Percentiles rank a stretch among this genome's conserved stretches.
Evolutionary conservation across 345 rosid genomes (phyloP).

Genomic region (Boechera retrofracta): DNA sequence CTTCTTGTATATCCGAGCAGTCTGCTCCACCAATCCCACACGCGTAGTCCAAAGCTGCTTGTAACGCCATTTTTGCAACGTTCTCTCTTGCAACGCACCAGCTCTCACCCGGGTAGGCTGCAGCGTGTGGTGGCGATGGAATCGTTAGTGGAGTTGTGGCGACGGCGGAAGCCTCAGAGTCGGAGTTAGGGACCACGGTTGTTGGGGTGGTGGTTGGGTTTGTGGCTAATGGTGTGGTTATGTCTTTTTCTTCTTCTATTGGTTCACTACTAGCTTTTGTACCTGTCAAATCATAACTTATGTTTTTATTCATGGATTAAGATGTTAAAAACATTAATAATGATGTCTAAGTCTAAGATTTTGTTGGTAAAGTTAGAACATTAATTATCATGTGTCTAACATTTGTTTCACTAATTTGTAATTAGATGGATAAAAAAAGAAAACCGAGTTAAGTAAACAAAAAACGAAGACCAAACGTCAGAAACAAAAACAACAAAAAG

Average conservation of each 20-base stretch:
- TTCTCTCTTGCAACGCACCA: slow-evolving; percentile 90
- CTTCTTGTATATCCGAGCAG: slow-evolving; percentile 67
- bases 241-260: slow-evolving; percentile 43
- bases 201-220: slow-evolving; percentile 36
- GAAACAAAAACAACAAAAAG: slow-evolving; percentile 30
- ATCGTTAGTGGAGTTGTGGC: slow-evolving; percentile 43
- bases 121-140: slow-evolving; percentile 35
- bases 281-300: slow-evolving; percentile 10
- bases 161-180: slow-evolving; percentile 46
- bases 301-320: slow-evolving; percentile 17
- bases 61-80: slow-evolving; percentile 62
- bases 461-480: slow-evolving; percentile 20
- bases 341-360: slow-evolving; percentile 25
- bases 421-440: background rate
- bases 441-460: background rate
- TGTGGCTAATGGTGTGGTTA: slow-evolving; percentile 47
- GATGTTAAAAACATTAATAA: slow-evolving; percentile 20
- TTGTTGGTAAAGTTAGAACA: slow-evolving; percentile 30
- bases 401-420: slow-evolving; percentile 12
- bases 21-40: slow-evolving; percentile 85
- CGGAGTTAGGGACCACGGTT: slow-evolving; percentile 37
- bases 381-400: slow-evolving; percentile 18
- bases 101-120: slow-evolving; percentile 29
- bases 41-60: slow-evolving; percentile 88
- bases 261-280: slow-evolving; percentile 35